These are phyloP conservation scores for Aspergillus tanneri DNA, from an alignment of 2,329 filamentous ascomycete genomes.

Conservation along the genomic window DNA sequence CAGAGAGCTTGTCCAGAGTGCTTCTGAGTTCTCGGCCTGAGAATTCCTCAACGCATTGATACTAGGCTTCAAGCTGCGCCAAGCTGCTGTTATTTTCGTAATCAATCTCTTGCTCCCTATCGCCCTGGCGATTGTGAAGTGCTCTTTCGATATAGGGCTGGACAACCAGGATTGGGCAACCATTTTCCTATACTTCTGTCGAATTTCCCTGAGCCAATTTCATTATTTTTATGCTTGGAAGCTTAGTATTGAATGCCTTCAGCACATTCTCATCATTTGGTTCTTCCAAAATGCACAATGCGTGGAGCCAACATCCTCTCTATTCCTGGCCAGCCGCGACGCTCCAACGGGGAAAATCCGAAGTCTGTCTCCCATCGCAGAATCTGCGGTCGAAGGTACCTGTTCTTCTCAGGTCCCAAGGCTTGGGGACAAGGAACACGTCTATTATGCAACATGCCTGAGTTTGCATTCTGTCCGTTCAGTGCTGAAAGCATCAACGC, in stretches of 20 bases:
- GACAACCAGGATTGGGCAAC: background rate
- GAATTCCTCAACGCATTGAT: background rate
- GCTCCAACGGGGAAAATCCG: background rate
- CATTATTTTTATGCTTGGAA: background rate
- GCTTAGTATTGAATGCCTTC: background rate
- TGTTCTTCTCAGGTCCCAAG: background rate
- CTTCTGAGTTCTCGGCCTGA: background rate
- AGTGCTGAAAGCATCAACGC: background rate
- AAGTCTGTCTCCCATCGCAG: background rate
- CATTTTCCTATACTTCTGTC: background rate
- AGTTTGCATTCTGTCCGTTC: background rate
- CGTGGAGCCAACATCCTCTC: background rate
- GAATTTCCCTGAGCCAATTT: background rate
- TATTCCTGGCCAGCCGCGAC: background rate
- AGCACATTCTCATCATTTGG: background rate
- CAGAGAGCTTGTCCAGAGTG: background rate
- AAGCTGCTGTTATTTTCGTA: background rate
- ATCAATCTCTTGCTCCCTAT: background rate
- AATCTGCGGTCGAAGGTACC: background rate
- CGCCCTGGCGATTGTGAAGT: background rate
- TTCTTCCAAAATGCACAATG: background rate
- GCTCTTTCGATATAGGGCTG: background rate
- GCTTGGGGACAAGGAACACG: background rate
- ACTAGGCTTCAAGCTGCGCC: background rate
- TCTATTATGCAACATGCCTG: background rate